These are phyloP conservation scores for Aureobasidium sp. DNA, from an alignment of 2,329 filamentous ascomycete species.

Conservation along the genomic window DNA sequence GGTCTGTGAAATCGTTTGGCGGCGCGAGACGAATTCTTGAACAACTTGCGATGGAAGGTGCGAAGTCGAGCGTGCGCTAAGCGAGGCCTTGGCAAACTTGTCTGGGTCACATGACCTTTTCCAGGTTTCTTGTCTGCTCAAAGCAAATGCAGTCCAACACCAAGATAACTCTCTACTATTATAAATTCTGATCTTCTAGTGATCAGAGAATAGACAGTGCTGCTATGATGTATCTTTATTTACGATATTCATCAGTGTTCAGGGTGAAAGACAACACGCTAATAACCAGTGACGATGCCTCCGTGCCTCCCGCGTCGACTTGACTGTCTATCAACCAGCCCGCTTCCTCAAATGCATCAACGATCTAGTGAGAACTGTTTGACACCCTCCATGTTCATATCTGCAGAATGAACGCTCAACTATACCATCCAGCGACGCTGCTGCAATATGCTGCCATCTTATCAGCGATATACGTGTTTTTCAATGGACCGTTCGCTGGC, in stretches of 20 bases:
- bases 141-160: neutral
- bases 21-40: slow-evolving; percentile 21
- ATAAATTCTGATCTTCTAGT: no score
- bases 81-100: neutral
- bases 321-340: neutral
- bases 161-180: no score
- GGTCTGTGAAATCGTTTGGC: slow-evolving; percentile 20
- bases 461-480: slow-evolving; percentile 34
- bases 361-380: neutral
- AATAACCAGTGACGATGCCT: neutral
- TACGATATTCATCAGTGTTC: no score
- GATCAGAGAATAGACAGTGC: no score
- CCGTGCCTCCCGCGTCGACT: slow-evolving; percentile 4
- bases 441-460: slow-evolving; percentile 36
- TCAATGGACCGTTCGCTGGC: slow-evolving; percentile 30
- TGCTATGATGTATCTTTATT: no score
- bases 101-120: neutral
- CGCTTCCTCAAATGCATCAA: neutral
- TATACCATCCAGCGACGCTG: slow-evolving; percentile 29
- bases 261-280: neutral
- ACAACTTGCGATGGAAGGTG: neutral
- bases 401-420: neutral
- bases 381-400: neutral
- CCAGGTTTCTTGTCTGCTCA: no score
- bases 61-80: slow-evolving; percentile 14